Evolutionary conservation across 495 filamentous ascomycete genomes (phyloP).

Genomic region (Cercophora newfieldiana): DNA sequence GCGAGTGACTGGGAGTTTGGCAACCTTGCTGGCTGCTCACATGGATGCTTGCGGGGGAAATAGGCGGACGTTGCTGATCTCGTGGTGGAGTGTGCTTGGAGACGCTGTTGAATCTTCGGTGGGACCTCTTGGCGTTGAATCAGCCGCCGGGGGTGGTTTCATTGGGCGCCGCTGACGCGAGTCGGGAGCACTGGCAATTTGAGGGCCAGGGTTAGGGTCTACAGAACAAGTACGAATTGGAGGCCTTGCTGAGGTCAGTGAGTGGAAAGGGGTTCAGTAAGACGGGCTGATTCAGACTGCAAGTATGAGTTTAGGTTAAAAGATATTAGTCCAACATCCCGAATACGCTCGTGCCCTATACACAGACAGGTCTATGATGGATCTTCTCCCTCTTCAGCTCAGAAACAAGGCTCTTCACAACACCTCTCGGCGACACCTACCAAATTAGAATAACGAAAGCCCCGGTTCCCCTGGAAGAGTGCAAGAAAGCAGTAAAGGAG

Average conservation of each 20-base stretch:
- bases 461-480: constrained; percentile 11
- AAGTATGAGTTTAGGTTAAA: neutral
- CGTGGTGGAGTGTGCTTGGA: neutral
- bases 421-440: neutral
- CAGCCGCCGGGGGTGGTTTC: constrained; percentile 1
- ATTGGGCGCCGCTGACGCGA: neutral
- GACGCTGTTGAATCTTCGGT: neutral
- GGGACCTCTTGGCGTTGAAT: neutral
- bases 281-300: neutral
- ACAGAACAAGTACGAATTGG: neutral
- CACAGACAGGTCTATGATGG: constrained; percentile 15
- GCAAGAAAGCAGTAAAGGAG: constrained; percentile 16
- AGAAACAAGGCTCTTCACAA: neutral
- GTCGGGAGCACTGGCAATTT: neutral
- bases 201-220: neutral
- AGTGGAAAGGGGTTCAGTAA: no score
- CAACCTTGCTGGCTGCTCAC: neutral
- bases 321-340: neutral
- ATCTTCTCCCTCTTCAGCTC: neutral
- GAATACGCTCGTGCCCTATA: constrained; percentile 18
- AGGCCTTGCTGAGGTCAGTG: no score
- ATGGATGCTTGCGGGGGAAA: constrained; percentile 12
- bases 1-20: neutral
- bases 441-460: constrained; percentile 15
- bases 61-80: neutral